Evolutionary conservation across 1,284 basidiomycete genomes (phyloP), one percentile per base, ranked within the genome.

Genomic region (Boletus semigastroideus): DNA sequence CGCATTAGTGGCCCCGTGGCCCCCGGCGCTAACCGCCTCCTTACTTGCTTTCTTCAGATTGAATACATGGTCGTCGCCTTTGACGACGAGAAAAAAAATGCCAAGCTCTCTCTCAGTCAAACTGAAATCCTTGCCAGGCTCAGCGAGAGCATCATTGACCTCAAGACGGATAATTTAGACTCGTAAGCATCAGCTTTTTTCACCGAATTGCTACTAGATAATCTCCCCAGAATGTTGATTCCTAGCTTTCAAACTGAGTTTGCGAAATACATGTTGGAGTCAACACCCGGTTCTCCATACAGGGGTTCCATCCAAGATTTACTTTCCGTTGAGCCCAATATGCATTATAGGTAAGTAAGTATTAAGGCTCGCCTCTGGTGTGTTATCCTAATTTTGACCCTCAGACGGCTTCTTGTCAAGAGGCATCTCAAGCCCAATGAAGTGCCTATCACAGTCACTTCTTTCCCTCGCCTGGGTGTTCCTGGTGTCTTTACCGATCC

Each of bases 211-310:
- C 50, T 38, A 45, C 25, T 31, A 47, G 41, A 54, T 50, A 51
- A 53, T 54, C 36, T 41, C 38, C 44, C 42, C 62, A 94, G 90
- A 43, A 75, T 83, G 36, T 78, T 83, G 17, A 81, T 94, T 25
- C 94, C 95, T 4, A 92, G 88, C n/a, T 99, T 97, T 68, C 97
- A 99, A 68, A 95, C 95, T 13, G 97, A 99, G 72, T 99, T 96
- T 74, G 97, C 96, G 45, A 84, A 95, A 37, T 99, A 93, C 77
- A 99, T 99, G 97, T 80, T 99, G 51, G 97, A 99, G 72, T 94
- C 93, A 8, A 99, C 96, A 0, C 97, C 97, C 0, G 97, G 97
- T 3, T 82, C 83, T 39, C 97, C 97, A 2, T 99, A 98, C 73
- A 90, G 91, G 7, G 93, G 91, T 16, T 87, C 82, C 25, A 83